Conservation (phyloP, 208 protist genomes). For the Angomonas ambiguus region DNA sequence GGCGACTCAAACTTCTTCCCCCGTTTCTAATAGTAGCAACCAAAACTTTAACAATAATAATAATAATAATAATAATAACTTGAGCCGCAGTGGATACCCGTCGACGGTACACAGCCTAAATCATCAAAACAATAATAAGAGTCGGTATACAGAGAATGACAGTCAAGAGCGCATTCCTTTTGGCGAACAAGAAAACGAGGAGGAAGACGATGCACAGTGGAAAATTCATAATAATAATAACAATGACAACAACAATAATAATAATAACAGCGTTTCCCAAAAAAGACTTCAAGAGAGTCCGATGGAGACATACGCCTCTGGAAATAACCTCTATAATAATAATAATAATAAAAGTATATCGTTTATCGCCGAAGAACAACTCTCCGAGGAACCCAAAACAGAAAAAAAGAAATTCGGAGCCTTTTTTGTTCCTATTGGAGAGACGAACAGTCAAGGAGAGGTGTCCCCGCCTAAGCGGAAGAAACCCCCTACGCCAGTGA, state of each 20-base stretch:
- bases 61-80: neutral
- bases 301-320: too few relatives aligned
- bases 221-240: neutral
- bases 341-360: neutral
- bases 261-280: neutral
- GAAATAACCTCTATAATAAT: neutral
- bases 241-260: constrained; percentile 1
- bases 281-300: neutral
- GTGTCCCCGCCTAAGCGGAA: constrained; percentile 33
- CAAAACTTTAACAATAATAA: constrained; percentile 3
- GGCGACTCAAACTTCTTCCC: too few relatives aligned
- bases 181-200: too few relatives aligned
- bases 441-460: constrained; percentile 13
- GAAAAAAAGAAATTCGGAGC: constrained; percentile 47
- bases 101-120: too few relatives aligned
- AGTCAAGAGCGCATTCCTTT: too few relatives aligned
- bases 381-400: constrained; percentile 53
- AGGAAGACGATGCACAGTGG: too few relatives aligned
- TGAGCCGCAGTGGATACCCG: neutral
- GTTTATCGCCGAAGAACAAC: too few relatives aligned
- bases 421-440: constrained; percentile 66
- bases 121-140: too few relatives aligned
- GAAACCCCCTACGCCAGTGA: constrained; percentile 72
- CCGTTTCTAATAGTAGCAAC: too few relatives aligned
- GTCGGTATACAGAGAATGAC: too few relatives aligned